These are phyloP conservation scores for Chaetomium olivaceum DNA, from an alignment of 2,329 filamentous ascomycete genomes.

Conservation along the genomic window DNA sequence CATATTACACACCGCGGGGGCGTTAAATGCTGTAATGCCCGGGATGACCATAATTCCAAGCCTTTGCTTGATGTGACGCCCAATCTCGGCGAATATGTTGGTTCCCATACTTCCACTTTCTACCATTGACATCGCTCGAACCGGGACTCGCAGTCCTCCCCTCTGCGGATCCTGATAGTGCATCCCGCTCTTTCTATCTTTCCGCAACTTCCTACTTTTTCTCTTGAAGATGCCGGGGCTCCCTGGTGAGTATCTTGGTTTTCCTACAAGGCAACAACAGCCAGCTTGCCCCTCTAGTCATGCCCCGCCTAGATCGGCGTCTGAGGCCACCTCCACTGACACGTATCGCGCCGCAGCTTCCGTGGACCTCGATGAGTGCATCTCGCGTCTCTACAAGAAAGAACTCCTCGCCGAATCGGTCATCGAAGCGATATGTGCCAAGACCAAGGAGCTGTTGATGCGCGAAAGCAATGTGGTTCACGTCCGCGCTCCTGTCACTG, in stretches of 20 bases:
- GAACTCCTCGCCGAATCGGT: slow-evolving; percentile 94
- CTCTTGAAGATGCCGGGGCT: slow-evolving; percentile 39
- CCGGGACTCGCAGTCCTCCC: slow-evolving; percentile 29
- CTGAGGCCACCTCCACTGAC: slow-evolving; percentile 24
- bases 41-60: background rate
- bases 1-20: background rate
- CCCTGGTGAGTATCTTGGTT: slow-evolving; percentile 34
- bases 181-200: slow-evolving; percentile 4
- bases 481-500: slow-evolving; percentile 90
- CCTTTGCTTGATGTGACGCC: slow-evolving; percentile 29
- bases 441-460: slow-evolving; percentile 98
- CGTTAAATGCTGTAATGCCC: slow-evolving; percentile 11
- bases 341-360: slow-evolving; percentile 59
- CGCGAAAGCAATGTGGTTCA: slow-evolving; percentile 99
- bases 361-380: slow-evolving; percentile 98
- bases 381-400: slow-evolving; percentile 93
- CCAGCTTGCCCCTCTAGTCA: background rate
- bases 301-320: slow-evolving; percentile 12
- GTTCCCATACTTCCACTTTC: slow-evolving; percentile 29
- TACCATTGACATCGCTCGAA: slow-evolving; percentile 34
- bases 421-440: slow-evolving; percentile 98
- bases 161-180: slow-evolving; percentile 26
- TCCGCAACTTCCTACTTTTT: slow-evolving; percentile 1
- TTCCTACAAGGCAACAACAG: background rate
- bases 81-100: slow-evolving; percentile 34